Evolutionary conservation across 129 eudicot species (phyloP).

Genomic region (Dittrichia graveolens): DNA sequence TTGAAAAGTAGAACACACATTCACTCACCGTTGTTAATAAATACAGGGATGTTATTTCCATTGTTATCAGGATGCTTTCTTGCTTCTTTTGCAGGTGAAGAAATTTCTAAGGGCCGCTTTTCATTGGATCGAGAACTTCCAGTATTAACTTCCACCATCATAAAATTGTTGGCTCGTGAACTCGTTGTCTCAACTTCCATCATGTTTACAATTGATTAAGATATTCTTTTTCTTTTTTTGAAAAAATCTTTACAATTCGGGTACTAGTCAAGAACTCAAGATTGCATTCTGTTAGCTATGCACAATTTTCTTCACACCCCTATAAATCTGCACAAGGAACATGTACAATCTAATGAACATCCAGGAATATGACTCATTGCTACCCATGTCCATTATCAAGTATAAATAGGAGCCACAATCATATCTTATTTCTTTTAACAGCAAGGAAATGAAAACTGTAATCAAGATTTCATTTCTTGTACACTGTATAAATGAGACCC

Average conservation of each 20-base stretch:
- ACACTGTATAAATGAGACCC: background rate
- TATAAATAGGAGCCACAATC: background rate
- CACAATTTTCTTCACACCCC: background rate
- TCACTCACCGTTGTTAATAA: conserved; percentile 61
- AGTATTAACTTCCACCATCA: conserved; percentile 57
- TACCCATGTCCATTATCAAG: background rate
- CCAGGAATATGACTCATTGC: background rate
- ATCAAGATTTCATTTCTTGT: background rate
- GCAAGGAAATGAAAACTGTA: background rate
- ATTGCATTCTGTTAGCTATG: background rate
- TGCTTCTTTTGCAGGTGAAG: conserved; percentile 36
- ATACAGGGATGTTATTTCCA: conserved; percentile 37
- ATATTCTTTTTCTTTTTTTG: conserved; percentile 8
- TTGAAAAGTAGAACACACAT: background rate
- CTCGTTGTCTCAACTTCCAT: conserved; percentile 36
- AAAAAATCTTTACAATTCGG: background rate
- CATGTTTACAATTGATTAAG: conserved; percentile 22
- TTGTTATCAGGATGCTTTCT: conserved; percentile 55
- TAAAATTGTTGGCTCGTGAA: conserved; percentile 32
- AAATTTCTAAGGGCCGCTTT: conserved; percentile 45
- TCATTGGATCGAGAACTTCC: conserved; percentile 45
- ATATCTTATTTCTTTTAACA: conserved; percentile 2
- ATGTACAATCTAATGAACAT: conserved; percentile 3
- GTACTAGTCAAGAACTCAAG: conserved; percentile 20
- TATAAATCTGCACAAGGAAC: conserved; percentile 25